phyloP scores from a whole-genome alignment of 768 basidiomycete genomes.

The Panaeolus papilionaceus region DNA sequence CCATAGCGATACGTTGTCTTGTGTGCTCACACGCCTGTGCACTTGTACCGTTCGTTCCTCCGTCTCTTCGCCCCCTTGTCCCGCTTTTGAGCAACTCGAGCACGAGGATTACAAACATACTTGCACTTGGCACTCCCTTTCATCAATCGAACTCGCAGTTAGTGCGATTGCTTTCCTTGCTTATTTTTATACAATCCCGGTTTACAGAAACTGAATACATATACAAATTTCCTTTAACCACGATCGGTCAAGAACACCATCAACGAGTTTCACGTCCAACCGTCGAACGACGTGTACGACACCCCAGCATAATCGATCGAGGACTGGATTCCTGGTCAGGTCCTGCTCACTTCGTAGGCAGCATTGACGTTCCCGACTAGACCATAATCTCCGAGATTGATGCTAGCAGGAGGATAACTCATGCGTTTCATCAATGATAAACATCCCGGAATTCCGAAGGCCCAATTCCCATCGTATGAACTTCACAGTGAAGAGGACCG shows the following conservation, averaged over 20 bases:
- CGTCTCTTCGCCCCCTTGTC: conserved; percentile 10
- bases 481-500: conserved; percentile 4
- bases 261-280: conserved; percentile 13
- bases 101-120: conserved; percentile 12
- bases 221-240: neutral
- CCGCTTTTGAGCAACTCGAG: conserved; percentile 12
- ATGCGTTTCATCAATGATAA: conserved; percentile 14
- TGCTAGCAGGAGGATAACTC: conserved; percentile 13
- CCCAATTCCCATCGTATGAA: conserved; percentile 4
- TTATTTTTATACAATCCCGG: conserved; percentile 2
- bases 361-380: conserved; percentile 4
- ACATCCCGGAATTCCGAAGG: conserved; percentile 11
- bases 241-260: conserved; percentile 11
- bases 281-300: neutral
- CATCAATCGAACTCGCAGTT: conserved; percentile 13
- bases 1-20: conserved; percentile 6
- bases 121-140: conserved; percentile 6
- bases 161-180: conserved; percentile 9
- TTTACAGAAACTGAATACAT: neutral
- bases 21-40: conserved; percentile 5
- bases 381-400: conserved; percentile 14
- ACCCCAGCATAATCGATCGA: conserved; percentile 10
- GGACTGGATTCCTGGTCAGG: conserved; percentile 1
- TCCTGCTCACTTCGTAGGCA: conserved; percentile 5
- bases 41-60: conserved; percentile 3